Percentiles rank a stretch among this genome's conserved stretches.
phyloP scores from a whole-genome alignment of 495 filamentous ascomycete species.

The Penicillium lagena region DNA sequence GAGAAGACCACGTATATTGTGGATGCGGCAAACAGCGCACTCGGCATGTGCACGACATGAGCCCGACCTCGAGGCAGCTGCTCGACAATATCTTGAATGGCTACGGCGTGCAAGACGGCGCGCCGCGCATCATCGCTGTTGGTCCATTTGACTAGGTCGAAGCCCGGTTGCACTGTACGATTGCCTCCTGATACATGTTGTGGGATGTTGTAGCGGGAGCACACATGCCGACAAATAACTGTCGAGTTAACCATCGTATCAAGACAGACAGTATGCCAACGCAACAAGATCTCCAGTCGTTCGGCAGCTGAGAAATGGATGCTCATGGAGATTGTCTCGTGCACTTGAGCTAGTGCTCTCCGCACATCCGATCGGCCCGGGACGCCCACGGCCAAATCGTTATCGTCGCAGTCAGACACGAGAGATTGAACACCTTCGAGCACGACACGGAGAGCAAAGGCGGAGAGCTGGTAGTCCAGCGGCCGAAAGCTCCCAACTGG shows the following conservation, averaged over 20 bases:
- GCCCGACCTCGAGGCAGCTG: conserved; percentile 39
- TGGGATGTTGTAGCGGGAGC: conserved; percentile 32
- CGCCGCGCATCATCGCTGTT: conserved; percentile 33
- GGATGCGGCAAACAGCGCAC: conserved; percentile 37
- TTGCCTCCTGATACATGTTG: conserved; percentile 32
- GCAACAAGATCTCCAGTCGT: conserved; percentile 34
- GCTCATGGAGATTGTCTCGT: conserved; percentile 33
- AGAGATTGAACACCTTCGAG: conserved; percentile 43
- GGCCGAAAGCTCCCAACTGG: conserved; percentile 24
- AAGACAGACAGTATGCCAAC: conserved; percentile 45
- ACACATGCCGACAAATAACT: conserved; percentile 34
- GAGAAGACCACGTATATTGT: conserved; percentile 39
- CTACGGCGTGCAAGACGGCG: conserved; percentile 40
- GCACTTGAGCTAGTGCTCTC: conserved; percentile 34
- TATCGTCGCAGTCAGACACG: conserved; percentile 34
- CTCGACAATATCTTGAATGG: conserved; percentile 46
- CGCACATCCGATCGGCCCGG: conserved; percentile 35
- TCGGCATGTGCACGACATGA: conserved; percentile 43
- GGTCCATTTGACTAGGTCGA: conserved; percentile 36
- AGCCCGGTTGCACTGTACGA: conserved; percentile 15
- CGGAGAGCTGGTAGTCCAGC: conserved; percentile 33
- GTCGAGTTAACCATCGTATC: conserved; percentile 40
- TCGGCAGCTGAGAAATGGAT: conserved; percentile 32
- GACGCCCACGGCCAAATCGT: conserved; percentile 32
- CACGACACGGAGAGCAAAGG: conserved; percentile 37